phyloP scores from a whole-genome alignment of 192 early-diverging fungal genomes.

The Coemansia pectinata region DNA sequence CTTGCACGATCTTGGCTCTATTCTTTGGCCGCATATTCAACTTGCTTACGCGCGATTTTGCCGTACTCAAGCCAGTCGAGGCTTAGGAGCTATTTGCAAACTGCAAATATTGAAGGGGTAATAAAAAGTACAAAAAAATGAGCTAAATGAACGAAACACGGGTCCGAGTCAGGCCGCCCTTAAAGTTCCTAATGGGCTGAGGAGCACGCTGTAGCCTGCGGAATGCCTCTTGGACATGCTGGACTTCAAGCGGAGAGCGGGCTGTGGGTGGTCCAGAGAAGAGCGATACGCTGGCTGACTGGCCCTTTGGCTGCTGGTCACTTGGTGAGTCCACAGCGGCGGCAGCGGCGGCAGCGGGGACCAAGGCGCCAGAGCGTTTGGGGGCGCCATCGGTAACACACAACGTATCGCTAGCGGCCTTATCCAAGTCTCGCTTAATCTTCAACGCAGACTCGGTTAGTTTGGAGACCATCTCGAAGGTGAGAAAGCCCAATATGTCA shows the following conservation, averaged over 20 bases:
- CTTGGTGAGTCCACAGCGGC: background rate
- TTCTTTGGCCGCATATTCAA: constrained; percentile 98
- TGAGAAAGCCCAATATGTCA: constrained; percentile 95
- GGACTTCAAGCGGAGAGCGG: constrained; percentile 76
- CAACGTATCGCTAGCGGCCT: constrained; percentile 39
- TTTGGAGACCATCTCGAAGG: constrained; percentile 90
- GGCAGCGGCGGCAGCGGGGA: background rate
- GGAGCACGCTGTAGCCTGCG: constrained; percentile 73
- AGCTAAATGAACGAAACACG: constrained; percentile 69
- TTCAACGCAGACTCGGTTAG: constrained; percentile 86
- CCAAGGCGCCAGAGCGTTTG: constrained; percentile 15
- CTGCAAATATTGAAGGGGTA: background rate
- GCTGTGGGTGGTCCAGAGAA: constrained; percentile 80
- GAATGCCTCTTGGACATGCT: constrained; percentile 95
- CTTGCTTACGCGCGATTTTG: constrained; percentile 68
- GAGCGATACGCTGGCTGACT: constrained; percentile 55
- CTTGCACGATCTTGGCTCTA: constrained; percentile 91
- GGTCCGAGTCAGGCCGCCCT: constrained; percentile 72
- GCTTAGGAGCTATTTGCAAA: background rate
- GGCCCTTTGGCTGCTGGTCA: constrained; percentile 29
- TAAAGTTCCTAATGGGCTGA: constrained; percentile 76
- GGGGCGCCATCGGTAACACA: constrained; percentile 8
- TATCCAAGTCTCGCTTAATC: constrained; percentile 71
- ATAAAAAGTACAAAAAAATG: background rate
- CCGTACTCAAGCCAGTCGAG: constrained; percentile 23